phyloP scores from a whole-genome alignment of 805 yeast species.

The Wickerhamiella musiphila region DNA sequence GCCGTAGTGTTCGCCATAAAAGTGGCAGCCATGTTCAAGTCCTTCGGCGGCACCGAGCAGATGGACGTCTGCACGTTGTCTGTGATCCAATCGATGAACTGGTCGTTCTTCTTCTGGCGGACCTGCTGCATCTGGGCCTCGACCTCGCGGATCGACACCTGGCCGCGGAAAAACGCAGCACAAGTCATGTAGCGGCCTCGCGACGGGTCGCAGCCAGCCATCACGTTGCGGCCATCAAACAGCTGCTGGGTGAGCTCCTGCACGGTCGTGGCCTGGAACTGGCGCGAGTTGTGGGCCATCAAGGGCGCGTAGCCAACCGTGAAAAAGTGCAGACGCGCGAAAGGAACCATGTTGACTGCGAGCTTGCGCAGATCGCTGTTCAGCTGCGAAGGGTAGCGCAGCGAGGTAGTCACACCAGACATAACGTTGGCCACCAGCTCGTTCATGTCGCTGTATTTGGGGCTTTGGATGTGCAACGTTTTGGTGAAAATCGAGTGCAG shows the following conservation, averaged over 20 bases:
- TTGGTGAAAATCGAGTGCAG: conserved; percentile 75
- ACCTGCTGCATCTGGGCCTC: conserved; percentile 84
- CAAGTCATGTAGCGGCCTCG: conserved; percentile 84
- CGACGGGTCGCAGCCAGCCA: conserved; percentile 89
- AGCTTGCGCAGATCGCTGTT: conserved; percentile 83
- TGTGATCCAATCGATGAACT: conserved; percentile 93
- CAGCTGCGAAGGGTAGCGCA: conserved; percentile 89
- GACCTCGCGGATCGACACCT: conserved; percentile 80
- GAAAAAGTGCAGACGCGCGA: conserved; percentile 88
- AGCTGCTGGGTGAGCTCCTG: conserved; percentile 88
- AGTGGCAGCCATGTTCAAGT: conserved; percentile 76
- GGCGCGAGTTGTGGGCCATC: conserved; percentile 61
- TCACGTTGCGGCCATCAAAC: conserved; percentile 84
- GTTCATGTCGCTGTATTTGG: conserved; percentile 65
- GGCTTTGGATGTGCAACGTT: conserved; percentile 66
- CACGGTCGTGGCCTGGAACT: conserved; percentile 70
- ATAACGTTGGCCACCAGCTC: conserved; percentile 73
- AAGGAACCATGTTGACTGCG: conserved; percentile 88
- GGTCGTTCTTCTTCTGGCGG: conserved; percentile 62
- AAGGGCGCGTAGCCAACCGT: conserved; percentile 93
- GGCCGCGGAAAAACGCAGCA: conserved; percentile 89
- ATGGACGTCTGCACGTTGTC: conserved; percentile 88
- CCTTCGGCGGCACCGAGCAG: conserved; percentile 79
- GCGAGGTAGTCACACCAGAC: conserved; percentile 89
- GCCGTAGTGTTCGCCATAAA: conserved; percentile 88